Base-by-base conservation (phyloP, 306 rosid genomes). In the Psophocarpus tetragonolobus region DNA sequence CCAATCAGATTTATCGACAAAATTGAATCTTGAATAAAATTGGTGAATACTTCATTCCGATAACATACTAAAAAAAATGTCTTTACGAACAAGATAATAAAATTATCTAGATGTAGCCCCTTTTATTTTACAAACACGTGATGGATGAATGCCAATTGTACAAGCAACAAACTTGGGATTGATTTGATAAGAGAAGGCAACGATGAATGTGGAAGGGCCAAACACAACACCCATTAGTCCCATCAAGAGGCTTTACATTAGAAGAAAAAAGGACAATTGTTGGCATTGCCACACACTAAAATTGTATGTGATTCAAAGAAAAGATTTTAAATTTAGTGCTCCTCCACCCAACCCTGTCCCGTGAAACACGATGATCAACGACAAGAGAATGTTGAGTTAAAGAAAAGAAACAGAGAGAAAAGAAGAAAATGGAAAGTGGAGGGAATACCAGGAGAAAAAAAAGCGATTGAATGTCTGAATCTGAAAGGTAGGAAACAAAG, bases 361-460 rank as follows among this genome's bases (percentile, higher is more conserved):
- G 30, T 41, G 47, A 50, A 39, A 62, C 39, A 24, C 9, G 23
- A 57, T 20, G 60, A 29, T 14, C n/a, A n/a, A n/a, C n/a, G n/a
- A n/a, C n/a, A n/a, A n/a, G 38, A 44, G 13, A 78, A 68, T 69
- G 63, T 44, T 18, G 13, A 42, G 45, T 20, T 30, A 26, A 10
- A 33, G 1, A 21, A 48, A 42, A 15, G 50, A 30, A 18, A 11
- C 0, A 24, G 1, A 68, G 21, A 68, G 14, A 5, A 27, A 4
- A 1, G 20, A 20, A 3, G 54, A 50, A 14, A 9, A 6, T 18
- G 38, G 39, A 45, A 54, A 58, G 47, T 24, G 78, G 51, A 51
- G 11, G 18, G 85, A 69, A 47, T 81, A 81, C 85, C 85, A 42
- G 73, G 38, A 75, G 35, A 44, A 74, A 58, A 80, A 44, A 81